Conservation (phyloP, 345 rosid species). For the Kandelia obovata region DNA sequence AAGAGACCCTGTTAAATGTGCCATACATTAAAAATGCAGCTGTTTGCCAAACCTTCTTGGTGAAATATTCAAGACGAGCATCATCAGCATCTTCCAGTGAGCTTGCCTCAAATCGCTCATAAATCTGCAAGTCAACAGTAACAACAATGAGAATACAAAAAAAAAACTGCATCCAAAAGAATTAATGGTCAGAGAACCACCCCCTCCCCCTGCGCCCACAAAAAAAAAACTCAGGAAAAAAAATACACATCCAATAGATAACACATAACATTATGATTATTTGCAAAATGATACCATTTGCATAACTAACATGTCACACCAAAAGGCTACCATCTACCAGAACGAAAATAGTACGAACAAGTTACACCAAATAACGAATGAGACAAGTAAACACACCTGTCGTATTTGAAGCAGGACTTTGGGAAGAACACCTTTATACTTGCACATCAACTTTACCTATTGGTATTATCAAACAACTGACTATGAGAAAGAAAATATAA, state of each 20-base stretch:
- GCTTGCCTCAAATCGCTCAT: slow-evolving; percentile 67
- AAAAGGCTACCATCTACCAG: not conserved
- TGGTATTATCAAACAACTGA: slow-evolving; percentile 6
- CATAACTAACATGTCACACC: too few species aligned
- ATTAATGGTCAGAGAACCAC: too few species aligned
- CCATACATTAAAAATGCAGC: not conserved
- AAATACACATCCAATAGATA: too few species aligned
- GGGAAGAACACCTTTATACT: slow-evolving; percentile 76
- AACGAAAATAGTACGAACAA: not conserved
- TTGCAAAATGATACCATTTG: too few species aligned
- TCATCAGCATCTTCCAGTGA: slow-evolving; percentile 52
- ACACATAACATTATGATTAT: too few species aligned
- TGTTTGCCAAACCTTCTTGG: slow-evolving; percentile 55
- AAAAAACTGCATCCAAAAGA: too few species aligned
- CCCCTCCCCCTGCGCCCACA: too few species aligned
- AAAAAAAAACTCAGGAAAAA: too few species aligned
- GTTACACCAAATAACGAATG: not conserved
- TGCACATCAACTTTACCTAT: slow-evolving; percentile 61
- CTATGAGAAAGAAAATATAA: not conserved
- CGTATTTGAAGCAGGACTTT: slow-evolving; percentile 75
- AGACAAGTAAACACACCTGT: slow-evolving; percentile 50
- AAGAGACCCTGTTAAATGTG: not conserved
- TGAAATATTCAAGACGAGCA: slow-evolving; percentile 81
- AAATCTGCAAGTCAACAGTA: slow-evolving; percentile 49
- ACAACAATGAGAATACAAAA: not conserved